Evolutionary conservation across 2,329 filamentous ascomycete genomes (phyloP).

Genomic region (Curvularia eragrostidis): DNA sequence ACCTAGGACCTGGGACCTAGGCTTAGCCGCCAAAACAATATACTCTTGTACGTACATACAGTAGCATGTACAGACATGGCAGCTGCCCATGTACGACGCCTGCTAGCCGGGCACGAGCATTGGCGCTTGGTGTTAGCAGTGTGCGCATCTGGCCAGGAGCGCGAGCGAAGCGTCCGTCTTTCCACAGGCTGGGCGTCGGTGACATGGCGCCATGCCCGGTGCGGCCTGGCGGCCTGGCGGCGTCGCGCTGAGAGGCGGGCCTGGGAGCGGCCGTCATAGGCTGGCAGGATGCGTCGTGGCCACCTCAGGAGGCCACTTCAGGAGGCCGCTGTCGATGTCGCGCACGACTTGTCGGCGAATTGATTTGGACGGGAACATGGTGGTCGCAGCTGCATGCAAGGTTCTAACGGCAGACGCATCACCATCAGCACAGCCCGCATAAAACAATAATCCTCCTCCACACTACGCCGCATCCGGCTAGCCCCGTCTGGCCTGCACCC

Average conservation of each 20-base stretch:
- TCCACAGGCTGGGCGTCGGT: conserved; percentile 14
- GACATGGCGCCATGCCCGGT: conserved; percentile 23
- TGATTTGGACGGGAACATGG: conserved; percentile 24
- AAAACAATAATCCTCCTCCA: conserved; percentile 34
- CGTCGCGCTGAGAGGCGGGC: conserved; percentile 9
- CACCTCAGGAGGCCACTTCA: conserved; percentile 9
- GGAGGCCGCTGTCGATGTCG: conserved; percentile 26
- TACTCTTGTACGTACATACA: too few relatives aligned
- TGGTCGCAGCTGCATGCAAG: conserved; percentile 32
- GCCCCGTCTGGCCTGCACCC: conserved; percentile 25
- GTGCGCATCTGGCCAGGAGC: conserved; percentile 13
- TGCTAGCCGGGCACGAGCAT: conserved; percentile 23
- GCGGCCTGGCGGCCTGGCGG: not conserved
- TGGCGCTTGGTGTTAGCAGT: not conserved
- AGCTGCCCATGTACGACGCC: conserved; percentile 1
- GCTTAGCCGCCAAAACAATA: conserved; percentile 25
- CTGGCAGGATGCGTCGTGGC: conserved; percentile 21
- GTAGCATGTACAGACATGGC: too few relatives aligned
- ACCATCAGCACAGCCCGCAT: conserved; percentile 36
- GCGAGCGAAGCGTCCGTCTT: conserved; percentile 19
- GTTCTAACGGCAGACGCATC: conserved; percentile 42
- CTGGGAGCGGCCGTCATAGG: conserved; percentile 8
- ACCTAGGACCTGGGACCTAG: conserved; percentile 28
- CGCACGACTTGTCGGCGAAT: conserved; percentile 40
- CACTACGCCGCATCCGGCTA: conserved; percentile 23